Evolutionary conservation across 371 early-diverging fungal genomes (phyloP).

Genomic region (Lichtheimia ramosa): DNA sequence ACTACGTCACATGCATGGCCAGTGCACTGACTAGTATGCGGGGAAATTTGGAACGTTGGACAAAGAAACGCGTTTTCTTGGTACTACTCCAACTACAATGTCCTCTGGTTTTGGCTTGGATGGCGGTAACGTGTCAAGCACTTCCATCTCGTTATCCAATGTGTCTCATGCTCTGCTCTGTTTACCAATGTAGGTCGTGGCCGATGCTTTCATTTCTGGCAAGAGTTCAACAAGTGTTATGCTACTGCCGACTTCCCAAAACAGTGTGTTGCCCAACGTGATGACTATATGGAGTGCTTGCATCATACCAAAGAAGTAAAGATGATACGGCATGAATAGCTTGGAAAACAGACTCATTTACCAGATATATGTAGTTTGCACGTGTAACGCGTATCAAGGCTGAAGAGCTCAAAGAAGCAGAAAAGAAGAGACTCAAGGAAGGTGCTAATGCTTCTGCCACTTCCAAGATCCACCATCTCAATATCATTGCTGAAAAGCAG

Average conservation of each 20-base stretch:
- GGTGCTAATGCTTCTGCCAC: slow-evolving; percentile 56
- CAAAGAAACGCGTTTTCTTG: too few species aligned
- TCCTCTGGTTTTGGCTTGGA: slow-evolving; percentile 50
- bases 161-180: too few species aligned
- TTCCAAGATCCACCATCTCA: slow-evolving; percentile 57
- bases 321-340: background rate
- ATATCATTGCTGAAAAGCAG: slow-evolving; percentile 55
- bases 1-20: too few species aligned
- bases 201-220: slow-evolving; percentile 84
- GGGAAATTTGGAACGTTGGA: too few species aligned
- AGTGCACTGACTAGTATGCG: too few species aligned
- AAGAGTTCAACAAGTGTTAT: slow-evolving; percentile 85
- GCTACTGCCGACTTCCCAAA: slow-evolving; percentile 69
- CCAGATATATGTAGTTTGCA: slow-evolving; percentile 38
- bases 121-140: slow-evolving; percentile 32
- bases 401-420: slow-evolving; percentile 60
- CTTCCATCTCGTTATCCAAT: background rate
- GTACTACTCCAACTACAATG: slow-evolving; percentile 22
- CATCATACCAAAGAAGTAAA: slow-evolving; percentile 81
- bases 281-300: slow-evolving; percentile 83
- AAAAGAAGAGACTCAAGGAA: slow-evolving; percentile 54
- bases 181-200: slow-evolving; percentile 60
- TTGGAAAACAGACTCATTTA: background rate
- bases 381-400: slow-evolving; percentile 62
- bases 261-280: slow-evolving; percentile 71